These are phyloP conservation scores for Ceratocystis colombiana DNA, from an alignment of 2,329 filamentous ascomycete species.

Conservation along the genomic window DNA sequence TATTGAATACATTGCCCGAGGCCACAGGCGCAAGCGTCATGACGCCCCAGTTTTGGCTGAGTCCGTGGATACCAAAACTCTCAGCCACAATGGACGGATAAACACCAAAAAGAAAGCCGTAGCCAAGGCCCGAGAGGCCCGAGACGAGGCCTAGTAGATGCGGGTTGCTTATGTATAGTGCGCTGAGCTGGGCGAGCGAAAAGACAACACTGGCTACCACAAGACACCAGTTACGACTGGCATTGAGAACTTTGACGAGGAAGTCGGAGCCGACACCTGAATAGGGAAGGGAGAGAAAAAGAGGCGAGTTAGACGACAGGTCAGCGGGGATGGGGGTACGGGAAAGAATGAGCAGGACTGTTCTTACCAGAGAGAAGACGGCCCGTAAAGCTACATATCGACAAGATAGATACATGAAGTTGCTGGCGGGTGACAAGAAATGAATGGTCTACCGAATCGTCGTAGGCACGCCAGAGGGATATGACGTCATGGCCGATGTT, in stretches of 20 bases:
- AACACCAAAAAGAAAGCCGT: conserved; percentile 89
- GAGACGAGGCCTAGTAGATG: conserved; percentile 69
- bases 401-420: conserved; percentile 90
- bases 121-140: conserved; percentile 72
- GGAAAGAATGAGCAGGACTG: not conserved
- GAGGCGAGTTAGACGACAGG: not conserved
- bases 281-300: conserved; percentile 26
- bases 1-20: conserved; percentile 83
- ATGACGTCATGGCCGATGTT: conserved; percentile 89
- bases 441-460: conserved; percentile 58
- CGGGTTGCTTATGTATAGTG: conserved; percentile 65
- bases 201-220: conserved; percentile 70
- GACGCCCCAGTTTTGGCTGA: conserved; percentile 92
- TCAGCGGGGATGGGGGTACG: not conserved
- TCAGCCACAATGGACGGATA: conserved; percentile 85
- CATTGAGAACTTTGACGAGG: conserved; percentile 67
- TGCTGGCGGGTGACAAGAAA: conserved; percentile 76
- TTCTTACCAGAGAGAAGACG: conserved; percentile 61
- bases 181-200: conserved; percentile 65
- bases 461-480: conserved; percentile 79
- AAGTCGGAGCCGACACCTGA: conserved; percentile 80
- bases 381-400: conserved; percentile 73
- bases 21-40: conserved; percentile 86
- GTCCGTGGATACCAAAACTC: conserved; percentile 76
- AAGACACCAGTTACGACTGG: conserved; percentile 85